Evolutionary conservation across 2,329 filamentous ascomycete species (phyloP), one percentile per base, ranked within the genome.

Genomic region (Neonectria ditissima): DNA sequence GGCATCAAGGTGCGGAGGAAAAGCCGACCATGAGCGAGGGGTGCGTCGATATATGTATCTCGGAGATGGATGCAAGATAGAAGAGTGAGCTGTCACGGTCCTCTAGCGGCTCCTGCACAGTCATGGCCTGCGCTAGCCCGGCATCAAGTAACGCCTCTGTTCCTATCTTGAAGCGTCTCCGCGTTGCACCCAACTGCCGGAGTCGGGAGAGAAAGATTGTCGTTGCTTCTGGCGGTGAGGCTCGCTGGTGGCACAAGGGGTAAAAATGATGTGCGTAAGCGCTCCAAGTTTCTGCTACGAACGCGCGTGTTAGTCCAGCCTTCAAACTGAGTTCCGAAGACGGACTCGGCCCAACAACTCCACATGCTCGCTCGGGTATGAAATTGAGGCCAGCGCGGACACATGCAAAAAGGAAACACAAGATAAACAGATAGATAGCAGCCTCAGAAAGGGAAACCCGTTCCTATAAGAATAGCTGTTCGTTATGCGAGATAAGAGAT

Each of bases 401-500:
- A 41, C 37, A 20, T 41, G 37, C 6, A 9, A 44, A 37, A 48
- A 47, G 43, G 22, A n/a, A 45, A 48, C 20, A 43, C 10, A 10
- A 26, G 47, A 28, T 43, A 45, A 7, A 37, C 34, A n/a, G 44
- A 41, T 52, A 20, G 44, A 41, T 52, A 20, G 50, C 30, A 37
- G 34, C 44, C 50, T 55, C 52, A 26, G 51, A 43, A 26, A n/a
- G n/a, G n/a, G 44, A 30, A 48, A 32, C 41, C 51, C 41, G 47
- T 47, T 52, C 43, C 54, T 58, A 30, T 56, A 37, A 51, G 53
- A 47, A 48, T 32, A 43, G 43, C 18, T 54, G 43, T 43, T 55
- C 32, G 7, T 26, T 30, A 63, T 62, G 63, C 55, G 61, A 63
- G 55, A 59, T 60, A 59, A 59, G 54, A 68, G 66, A 69, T 65